These are phyloP conservation scores for Fusarium tricinctum DNA, from an alignment of 2,329 filamentous ascomycete genomes.

Conservation along the genomic window DNA sequence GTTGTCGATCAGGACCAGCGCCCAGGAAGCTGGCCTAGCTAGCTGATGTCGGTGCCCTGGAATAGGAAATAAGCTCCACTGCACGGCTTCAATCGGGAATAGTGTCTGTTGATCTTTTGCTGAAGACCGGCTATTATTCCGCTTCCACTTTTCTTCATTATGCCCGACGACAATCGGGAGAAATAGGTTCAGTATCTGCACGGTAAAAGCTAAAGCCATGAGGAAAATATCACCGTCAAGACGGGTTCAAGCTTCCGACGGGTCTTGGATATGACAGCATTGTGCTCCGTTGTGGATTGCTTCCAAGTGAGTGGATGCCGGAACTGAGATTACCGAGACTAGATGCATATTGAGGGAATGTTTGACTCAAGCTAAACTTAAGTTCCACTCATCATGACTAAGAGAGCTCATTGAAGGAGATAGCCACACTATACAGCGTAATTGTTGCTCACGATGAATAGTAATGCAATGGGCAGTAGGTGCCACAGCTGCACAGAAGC, in stretches of 20 bases:
- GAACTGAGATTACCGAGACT: conserved; percentile 13
- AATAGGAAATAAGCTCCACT: conserved; percentile 19
- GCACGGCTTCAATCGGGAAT: background rate
- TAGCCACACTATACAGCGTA: too few species aligned
- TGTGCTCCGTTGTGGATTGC: background rate
- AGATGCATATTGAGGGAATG: background rate
- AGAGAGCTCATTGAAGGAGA: background rate
- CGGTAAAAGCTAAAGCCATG: background rate
- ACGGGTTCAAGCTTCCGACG: background rate
- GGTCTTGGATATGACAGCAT: background rate
- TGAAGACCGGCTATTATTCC: background rate
- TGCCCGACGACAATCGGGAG: background rate
- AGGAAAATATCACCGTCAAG: background rate
- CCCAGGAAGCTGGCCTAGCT: background rate
- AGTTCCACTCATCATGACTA: background rate
- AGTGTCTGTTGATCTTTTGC: conserved; percentile 10
- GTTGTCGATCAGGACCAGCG: background rate
- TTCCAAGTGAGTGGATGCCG: conserved; percentile 2
- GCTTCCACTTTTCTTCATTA: conserved; percentile 1
- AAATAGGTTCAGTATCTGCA: background rate
- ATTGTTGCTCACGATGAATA: background rate
- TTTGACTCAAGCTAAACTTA: background rate
- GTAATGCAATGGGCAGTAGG: background rate
- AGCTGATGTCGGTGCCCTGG: conserved; percentile 1
- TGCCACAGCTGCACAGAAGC: too few species aligned